These are phyloP conservation scores for Boletus calvinii DNA, from an alignment of 1,284 basidiomycete species.

Conservation along the genomic window DNA sequence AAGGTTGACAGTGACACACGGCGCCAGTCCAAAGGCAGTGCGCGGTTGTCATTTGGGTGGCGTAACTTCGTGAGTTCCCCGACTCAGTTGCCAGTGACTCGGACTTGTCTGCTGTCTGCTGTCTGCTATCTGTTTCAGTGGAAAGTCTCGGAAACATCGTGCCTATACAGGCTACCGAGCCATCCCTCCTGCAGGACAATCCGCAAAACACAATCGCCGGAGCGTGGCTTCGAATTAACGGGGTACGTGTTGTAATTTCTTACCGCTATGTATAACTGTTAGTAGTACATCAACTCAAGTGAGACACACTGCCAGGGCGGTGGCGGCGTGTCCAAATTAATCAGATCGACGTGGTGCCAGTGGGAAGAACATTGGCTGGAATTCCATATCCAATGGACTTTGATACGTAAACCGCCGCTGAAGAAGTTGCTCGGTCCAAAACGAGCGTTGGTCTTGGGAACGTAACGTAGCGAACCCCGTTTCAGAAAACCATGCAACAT, in stretches of 20 bases:
- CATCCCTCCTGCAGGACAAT: no score
- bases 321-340: neutral
- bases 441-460: neutral
- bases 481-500: conserved; percentile 6
- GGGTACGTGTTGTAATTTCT: neutral
- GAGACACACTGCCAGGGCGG: neutral
- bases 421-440: neutral
- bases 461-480: neutral
- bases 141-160: neutral
- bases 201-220: neutral
- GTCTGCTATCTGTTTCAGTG: neutral
- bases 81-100: no score
- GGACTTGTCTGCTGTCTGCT: no score
- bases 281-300: neutral
- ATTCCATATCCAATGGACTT: neutral
- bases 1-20: no score
- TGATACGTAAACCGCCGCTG: conserved; percentile 7
- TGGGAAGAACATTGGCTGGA: neutral
- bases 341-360: neutral
- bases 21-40: neutral
- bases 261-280: no score
- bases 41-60: neutral
- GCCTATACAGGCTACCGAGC: neutral
- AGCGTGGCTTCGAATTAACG: neutral
- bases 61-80: neutral